phyloP scores from a whole-genome alignment of 352 stramenopile genomes.

The Blastocystis sp. region DNA sequence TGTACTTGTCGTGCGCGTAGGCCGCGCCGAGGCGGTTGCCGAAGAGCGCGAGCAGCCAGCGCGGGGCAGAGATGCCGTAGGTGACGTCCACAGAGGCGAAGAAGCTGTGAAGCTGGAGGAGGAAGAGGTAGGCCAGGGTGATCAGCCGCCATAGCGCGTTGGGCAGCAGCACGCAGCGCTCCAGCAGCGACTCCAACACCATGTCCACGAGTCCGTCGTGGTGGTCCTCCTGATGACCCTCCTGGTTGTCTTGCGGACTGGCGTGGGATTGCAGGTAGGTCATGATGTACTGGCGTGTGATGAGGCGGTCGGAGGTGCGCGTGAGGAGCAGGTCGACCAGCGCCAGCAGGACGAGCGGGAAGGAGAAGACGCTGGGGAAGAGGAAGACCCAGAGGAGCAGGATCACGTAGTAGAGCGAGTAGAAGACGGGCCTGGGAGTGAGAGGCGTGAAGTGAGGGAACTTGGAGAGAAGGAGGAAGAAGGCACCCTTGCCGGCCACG shows the following conservation, averaged over 20 bases:
- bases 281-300: neutral
- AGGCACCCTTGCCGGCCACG: neutral
- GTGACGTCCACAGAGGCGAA: neutral
- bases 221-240: neutral
- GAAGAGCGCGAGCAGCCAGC: neutral
- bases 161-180: neutral
- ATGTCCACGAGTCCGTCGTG: neutral
- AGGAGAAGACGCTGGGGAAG: constrained; percentile 2
- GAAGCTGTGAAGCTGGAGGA: constrained; percentile 24
- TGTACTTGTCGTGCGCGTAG: neutral
- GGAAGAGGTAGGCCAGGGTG: constrained; percentile 9
- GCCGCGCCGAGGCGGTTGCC: neutral
- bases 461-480: neutral
- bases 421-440: neutral
- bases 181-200: neutral
- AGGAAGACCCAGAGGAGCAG: constrained; percentile 24
- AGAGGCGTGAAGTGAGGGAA: neutral
- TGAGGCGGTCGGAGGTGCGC: neutral
- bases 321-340: constrained; percentile 13
- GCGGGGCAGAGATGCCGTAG: neutral
- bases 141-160: neutral
- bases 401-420: neutral
- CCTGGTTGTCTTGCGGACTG: too few species aligned
- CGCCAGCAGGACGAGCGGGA: neutral
- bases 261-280: too few species aligned